A percentile compares a stretch with the other conserved stretches of the same genome.
Evolutionary conservation across 1,139 yeast genomes (phyloP).

Genomic region (Scheffersomyces segobiensis): DNA sequence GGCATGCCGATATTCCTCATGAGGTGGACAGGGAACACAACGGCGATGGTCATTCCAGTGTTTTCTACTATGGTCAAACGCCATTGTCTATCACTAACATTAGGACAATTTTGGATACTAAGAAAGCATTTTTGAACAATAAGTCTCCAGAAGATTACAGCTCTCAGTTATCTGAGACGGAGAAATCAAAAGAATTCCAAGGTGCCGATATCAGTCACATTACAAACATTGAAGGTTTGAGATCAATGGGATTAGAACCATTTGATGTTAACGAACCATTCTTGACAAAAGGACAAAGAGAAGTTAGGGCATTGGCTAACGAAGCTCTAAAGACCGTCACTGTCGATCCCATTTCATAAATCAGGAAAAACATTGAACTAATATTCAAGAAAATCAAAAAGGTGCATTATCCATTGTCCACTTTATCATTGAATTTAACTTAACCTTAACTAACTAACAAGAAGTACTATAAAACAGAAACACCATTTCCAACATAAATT

Average conservation of each 20-base stretch:
- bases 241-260: conserved; percentile 22
- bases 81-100: conserved; percentile 11
- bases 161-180: conserved; percentile 13
- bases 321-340: neutral
- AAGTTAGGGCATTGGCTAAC: neutral
- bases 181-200: conserved; percentile 9
- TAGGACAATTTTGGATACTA: conserved; percentile 15
- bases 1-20: conserved; percentile 49
- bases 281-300: conserved; percentile 9
- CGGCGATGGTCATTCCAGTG: conserved; percentile 41
- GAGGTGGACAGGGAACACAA: conserved; percentile 45
- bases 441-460: neutral
- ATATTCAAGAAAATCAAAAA: too few species aligned
- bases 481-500: neutral
- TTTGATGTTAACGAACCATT: conserved; percentile 18
- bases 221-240: conserved; percentile 18
- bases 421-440: neutral
- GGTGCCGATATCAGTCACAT: conserved; percentile 16
- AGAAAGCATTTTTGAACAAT: conserved; percentile 11
- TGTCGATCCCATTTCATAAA: neutral
- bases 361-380: neutral
- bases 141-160: conserved; percentile 17
- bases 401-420: neutral
- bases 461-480: neutral
- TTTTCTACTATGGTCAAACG: conserved; percentile 17